phyloP scores from a whole-genome alignment of 306 rosid genomes.

The Trifolium dubium region DNA sequence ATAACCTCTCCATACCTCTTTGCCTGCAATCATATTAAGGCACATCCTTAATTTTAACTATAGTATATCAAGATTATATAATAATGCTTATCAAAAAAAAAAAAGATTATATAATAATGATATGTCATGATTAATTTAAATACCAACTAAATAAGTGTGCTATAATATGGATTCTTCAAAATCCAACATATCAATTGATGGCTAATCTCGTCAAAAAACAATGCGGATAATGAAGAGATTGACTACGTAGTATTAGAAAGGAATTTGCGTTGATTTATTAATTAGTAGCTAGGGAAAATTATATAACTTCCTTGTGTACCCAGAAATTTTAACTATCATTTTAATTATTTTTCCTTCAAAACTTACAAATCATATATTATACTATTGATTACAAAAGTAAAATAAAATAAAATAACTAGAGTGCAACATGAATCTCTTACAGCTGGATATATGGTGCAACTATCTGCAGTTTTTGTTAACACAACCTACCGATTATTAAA shows the following conservation, averaged over 20 bases:
- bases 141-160: not conserved
- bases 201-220: no score
- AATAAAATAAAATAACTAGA: no score
- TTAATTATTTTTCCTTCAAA: not conserved
- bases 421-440: not conserved
- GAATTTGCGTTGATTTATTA: not conserved
- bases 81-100: no score
- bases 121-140: not conserved
- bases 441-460: not conserved
- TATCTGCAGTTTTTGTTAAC: no score
- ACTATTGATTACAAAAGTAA: not conserved
- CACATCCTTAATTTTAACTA: not conserved
- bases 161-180: not conserved
- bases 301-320: conserved; percentile 3
- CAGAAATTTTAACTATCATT: no score
- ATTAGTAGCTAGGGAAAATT: not conserved
- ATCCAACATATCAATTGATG: not conserved
- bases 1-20: conserved; percentile 51
- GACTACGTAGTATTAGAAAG: not conserved
- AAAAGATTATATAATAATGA: not conserved
- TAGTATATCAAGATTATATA: no score
- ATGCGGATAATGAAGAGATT: not conserved
- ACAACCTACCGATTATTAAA: no score
- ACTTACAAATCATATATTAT: not conserved
- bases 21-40: conserved; percentile 40